These are phyloP conservation scores for Rosa multiflora DNA, from an alignment of 306 rosid species.

Conservation along the genomic window DNA sequence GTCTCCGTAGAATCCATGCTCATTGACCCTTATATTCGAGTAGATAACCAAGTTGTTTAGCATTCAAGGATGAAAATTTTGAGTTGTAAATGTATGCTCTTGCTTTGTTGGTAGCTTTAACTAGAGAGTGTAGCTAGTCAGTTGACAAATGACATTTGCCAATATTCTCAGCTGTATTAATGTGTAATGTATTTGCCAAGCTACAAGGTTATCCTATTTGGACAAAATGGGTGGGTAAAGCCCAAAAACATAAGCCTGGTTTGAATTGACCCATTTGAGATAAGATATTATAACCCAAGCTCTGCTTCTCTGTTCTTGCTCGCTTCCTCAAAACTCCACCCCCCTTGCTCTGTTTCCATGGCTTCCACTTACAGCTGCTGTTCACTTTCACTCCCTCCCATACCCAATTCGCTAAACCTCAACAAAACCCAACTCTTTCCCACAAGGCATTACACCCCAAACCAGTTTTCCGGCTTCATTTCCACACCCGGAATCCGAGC, in stretches of 20 bases:
- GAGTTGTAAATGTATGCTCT: not conserved
- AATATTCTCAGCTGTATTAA: not conserved
- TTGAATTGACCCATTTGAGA: constrained; percentile 12
- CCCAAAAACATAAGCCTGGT: constrained; percentile 7
- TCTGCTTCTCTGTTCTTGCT: not conserved
- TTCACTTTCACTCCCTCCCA: constrained; percentile 39
- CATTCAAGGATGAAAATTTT: not conserved
- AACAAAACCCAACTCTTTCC: constrained; percentile 22
- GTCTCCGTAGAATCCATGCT: not conserved
- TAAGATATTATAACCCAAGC: not conserved
- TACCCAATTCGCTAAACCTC: constrained; percentile 25
- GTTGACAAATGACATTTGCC: not conserved
- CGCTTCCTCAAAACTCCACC: not conserved
- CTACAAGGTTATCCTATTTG: not conserved
- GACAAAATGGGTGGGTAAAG: not conserved
- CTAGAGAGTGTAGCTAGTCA: not conserved
- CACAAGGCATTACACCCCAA: constrained; percentile 11
- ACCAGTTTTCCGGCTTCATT: constrained; percentile 17
- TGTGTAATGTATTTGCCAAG: not conserved
- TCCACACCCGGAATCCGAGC: constrained; percentile 41
- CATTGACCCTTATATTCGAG: not conserved
- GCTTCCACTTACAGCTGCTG: constrained; percentile 44
- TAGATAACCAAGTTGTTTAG: not conserved
- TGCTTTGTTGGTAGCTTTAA: constrained; percentile 5
- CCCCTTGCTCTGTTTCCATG: constrained; percentile 29